These are phyloP conservation scores for Tephrocybe sp. DNA, from an alignment of 768 basidiomycete genomes.

Conservation along the genomic window DNA sequence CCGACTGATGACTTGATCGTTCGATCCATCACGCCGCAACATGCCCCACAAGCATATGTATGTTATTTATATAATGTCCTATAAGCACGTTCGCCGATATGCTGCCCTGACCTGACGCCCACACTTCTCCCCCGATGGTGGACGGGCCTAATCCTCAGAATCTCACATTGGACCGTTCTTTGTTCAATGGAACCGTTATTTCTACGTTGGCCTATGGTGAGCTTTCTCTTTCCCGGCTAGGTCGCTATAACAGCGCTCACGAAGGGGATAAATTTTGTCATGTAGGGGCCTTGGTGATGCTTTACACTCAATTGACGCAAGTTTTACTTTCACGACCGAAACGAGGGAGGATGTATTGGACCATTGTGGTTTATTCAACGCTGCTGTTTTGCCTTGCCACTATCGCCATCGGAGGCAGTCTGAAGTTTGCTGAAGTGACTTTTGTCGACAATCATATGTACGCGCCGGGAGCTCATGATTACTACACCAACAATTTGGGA, in stretches of 20 bases:
- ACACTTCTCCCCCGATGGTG: conserved; percentile 7
- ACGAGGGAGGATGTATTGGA: conserved; percentile 19
- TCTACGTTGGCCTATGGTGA: conserved; percentile 20
- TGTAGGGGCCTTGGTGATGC: conserved; percentile 21
- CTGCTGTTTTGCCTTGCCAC: conserved; percentile 18
- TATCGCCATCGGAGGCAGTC: conserved; percentile 17
- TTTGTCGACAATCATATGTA: conserved; percentile 15
- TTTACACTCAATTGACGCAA: conserved; percentile 21
- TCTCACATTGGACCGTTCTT: conserved; percentile 9
- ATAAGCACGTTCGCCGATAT: conserved; percentile 8
- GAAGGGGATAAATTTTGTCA: background rate
- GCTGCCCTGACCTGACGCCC: conserved; percentile 14
- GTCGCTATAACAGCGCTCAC: background rate
- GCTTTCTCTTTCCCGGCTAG: background rate
- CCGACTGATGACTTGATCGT: conserved; percentile 14
- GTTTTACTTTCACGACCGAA: conserved; percentile 22
- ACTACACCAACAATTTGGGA: conserved; percentile 4
- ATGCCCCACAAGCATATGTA: conserved; percentile 8
- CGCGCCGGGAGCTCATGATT: conserved; percentile 5
- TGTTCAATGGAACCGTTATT: conserved; percentile 17
- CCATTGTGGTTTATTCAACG: conserved; percentile 19
- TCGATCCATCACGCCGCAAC: conserved; percentile 18
- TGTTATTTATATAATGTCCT: conserved; percentile 7
- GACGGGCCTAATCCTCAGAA: conserved; percentile 1
- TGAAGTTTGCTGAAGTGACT: conserved; percentile 18